Evolutionary conservation across 768 basidiomycete genomes (phyloP), one percentile per base, ranked within the genome.

Genomic region (Lactarius evosmus): DNA sequence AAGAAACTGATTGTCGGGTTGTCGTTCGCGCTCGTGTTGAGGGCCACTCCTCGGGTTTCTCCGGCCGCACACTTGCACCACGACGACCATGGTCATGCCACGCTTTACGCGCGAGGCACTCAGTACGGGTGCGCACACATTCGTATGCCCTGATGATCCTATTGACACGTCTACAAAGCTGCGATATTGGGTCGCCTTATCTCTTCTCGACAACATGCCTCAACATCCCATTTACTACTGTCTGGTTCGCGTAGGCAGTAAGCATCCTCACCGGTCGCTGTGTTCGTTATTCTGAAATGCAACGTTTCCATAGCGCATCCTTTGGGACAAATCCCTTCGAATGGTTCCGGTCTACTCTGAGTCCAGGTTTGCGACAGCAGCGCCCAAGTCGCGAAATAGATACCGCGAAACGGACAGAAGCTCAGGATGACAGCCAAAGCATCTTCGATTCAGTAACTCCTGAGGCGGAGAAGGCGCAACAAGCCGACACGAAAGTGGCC

Each of bases 401-500:
- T 14, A 40, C 72, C 50, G 73, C 79, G 30, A 80, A 77, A 66
- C 76, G 78, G 63, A 75, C 78, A 63, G 79, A 80, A 6, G 74
- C 74, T 58, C 74, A 78, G 67, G 75, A 80, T 66, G 80, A 79
- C 58, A 80, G 78, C 53, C 70, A 74, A 49, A 82, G 76, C 65
- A 72, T 86, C n/a, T 86, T 87, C 66, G 83, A 83, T 22, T 54
- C 65, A 9, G 56, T 66, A 44, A 12, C 50, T 3, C 11, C 61
- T 17, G 51, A 46, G 30, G 57, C 30, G 44, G 56, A 61, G 52
- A 56, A 58, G 30, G 3, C 29, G 2, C 34, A 56, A 38, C 46
- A 56, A 59, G 27, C 36, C 40, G 60, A 41, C 46, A 12, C 50
- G 17, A 52, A 58, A 19, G n/a, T 55, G 14, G 63, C 53, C 32